A percentile compares a stretch with the other conserved stretches of the same genome.
Conservation (phyloP, 2,329 filamentous ascomycete genomes). For the Aspergillus arachidicola region DNA sequence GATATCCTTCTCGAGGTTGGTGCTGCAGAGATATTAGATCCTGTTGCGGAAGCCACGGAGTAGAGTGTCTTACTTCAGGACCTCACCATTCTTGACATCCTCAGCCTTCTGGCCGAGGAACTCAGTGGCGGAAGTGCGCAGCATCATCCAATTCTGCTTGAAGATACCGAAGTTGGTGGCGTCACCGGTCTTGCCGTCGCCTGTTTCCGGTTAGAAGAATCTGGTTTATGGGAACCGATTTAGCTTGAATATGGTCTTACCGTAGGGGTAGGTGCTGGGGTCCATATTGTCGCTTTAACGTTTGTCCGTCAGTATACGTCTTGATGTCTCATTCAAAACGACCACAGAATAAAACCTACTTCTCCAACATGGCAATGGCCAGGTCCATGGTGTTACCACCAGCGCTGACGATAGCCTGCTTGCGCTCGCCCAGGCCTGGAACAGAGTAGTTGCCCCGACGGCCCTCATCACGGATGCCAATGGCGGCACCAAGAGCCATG, state of each 20-base stretch:
- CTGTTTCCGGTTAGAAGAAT: slow-evolving; percentile 2
- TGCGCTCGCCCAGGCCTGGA: slow-evolving; percentile 18
- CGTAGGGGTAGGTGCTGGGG: slow-evolving; percentile 21
- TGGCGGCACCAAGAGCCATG: slow-evolving; percentile 7
- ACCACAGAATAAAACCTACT: neutral
- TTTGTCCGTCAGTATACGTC: neutral
- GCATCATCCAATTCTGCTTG: slow-evolving; percentile 37
- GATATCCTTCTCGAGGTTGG: slow-evolving; percentile 22
- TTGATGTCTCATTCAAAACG: too few relatives aligned
- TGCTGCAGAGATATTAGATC: slow-evolving; percentile 9
- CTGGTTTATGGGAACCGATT: accelerated
- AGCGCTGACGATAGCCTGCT: slow-evolving; percentile 17
- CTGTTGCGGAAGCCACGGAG: neutral
- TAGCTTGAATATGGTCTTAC: slow-evolving; percentile 7
- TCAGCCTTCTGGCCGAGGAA: slow-evolving; percentile 23
- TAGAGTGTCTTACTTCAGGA: slow-evolving; percentile 27
- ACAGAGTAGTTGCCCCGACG: slow-evolving; percentile 16
- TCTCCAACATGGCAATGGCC: slow-evolving; percentile 27
- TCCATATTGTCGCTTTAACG: slow-evolving; percentile 10
- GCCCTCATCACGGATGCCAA: slow-evolving; percentile 9
- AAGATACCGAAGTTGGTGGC: slow-evolving; percentile 34
- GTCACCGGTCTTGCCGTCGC: slow-evolving; percentile 31
- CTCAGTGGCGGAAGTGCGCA: slow-evolving; percentile 28
- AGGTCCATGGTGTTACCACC: slow-evolving; percentile 23
- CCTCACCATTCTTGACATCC: slow-evolving; percentile 29